Conservation (phyloP, 495 filamentous ascomycete species). For the Tuber umbilicatum region DNA sequence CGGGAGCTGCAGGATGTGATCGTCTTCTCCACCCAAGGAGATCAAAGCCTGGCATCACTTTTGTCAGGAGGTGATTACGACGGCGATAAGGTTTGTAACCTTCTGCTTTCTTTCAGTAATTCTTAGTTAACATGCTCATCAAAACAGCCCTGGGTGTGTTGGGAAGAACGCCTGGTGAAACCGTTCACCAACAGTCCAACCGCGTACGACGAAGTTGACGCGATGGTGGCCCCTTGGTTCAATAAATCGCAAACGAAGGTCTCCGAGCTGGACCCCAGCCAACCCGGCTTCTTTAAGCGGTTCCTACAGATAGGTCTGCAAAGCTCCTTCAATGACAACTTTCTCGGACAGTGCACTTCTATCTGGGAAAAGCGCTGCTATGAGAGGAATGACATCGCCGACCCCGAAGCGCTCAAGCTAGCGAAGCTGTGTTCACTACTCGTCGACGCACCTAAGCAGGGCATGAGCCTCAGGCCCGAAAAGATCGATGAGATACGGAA, state of each 20-base stretch:
- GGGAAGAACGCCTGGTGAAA: constrained; percentile 68
- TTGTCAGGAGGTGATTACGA: constrained; percentile 94
- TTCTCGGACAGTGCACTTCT: constrained; percentile 67
- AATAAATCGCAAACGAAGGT: constrained; percentile 45
- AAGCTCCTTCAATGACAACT: constrained; percentile 50
- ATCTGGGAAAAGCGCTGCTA: constrained; percentile 70
- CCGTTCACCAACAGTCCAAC: constrained; percentile 63
- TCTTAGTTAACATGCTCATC: not conserved
- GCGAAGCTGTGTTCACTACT: constrained; percentile 67
- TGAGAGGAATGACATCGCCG: constrained; percentile 51
- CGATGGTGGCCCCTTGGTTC: constrained; percentile 53
- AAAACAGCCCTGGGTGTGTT: constrained; percentile 66
- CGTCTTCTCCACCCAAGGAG: constrained; percentile 69
- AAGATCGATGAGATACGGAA: constrained; percentile 48
- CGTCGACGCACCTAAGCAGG: constrained; percentile 76
- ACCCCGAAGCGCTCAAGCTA: constrained; percentile 52
- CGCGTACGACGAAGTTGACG: constrained; percentile 49
- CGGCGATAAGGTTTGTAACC: constrained; percentile 58
- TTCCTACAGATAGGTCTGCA: constrained; percentile 31
- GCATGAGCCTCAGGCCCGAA: constrained; percentile 52
- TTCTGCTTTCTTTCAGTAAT: not conserved
- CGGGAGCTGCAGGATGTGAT: constrained; percentile 77
- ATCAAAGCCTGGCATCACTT: constrained; percentile 65
- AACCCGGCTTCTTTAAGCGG: constrained; percentile 57
- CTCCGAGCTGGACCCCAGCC: constrained; percentile 48